These are phyloP conservation scores for Caryopteris hybrid DNA, from an alignment of 305 asterid species.

Conservation along the genomic window DNA sequence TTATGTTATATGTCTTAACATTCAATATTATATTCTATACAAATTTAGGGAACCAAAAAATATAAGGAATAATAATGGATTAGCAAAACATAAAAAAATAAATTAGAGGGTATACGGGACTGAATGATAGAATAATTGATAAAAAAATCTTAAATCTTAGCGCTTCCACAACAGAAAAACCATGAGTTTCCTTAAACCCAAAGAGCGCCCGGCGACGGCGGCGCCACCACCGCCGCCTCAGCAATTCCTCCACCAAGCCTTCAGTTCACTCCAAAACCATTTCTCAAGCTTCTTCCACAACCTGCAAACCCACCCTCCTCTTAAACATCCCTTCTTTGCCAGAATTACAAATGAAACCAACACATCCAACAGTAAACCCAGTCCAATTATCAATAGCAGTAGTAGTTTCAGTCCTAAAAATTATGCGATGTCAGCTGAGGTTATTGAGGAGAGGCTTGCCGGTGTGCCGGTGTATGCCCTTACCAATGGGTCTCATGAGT, in stretches of 20 bases:
- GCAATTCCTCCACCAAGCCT: slow-evolving; percentile 43
- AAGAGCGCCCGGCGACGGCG: slow-evolving; percentile 19
- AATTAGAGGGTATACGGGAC: too few species aligned
- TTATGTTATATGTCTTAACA: too few species aligned
- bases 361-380: neutral
- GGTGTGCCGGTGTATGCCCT: slow-evolving; percentile 89
- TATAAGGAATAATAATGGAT: too few species aligned
- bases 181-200: slow-evolving; percentile 34
- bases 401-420: slow-evolving; percentile 1
- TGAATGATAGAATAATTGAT: too few species aligned
- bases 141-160: too few species aligned
- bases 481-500: slow-evolving; percentile 62
- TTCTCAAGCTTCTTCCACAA: slow-evolving; percentile 47
- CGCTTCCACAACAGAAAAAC: neutral
- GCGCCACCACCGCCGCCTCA: slow-evolving; percentile 44
- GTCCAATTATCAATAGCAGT: neutral
- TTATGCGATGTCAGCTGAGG: slow-evolving; percentile 38
- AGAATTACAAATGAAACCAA: slow-evolving; percentile 28
- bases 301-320: slow-evolving; percentile 23
- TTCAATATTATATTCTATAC: too few species aligned
- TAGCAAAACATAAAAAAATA: too few species aligned
- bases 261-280: slow-evolving; percentile 58
- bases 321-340: slow-evolving; percentile 35
- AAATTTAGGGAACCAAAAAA: too few species aligned
- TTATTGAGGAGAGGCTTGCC: slow-evolving; percentile 71